Percentiles rank a stretch among this genome's conserved stretches.
These are phyloP conservation scores for Cystobasidium slooffiae DNA, from an alignment of 1,284 basidiomycete genomes.

Conservation along the genomic window DNA sequence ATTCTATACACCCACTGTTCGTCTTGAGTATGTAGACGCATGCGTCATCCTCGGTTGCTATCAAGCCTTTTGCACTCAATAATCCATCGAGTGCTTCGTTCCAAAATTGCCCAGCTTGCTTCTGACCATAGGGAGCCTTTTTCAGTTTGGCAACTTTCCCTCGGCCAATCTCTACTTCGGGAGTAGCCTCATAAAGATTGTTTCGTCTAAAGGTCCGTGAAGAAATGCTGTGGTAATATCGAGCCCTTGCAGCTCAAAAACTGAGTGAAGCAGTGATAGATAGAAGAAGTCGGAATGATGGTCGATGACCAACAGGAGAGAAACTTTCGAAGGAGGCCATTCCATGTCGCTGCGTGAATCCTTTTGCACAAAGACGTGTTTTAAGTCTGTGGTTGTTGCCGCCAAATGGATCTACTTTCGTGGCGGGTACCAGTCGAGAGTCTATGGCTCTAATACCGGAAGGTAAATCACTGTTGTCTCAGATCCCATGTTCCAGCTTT, in stretches of 20 bases:
- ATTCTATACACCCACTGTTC: no score
- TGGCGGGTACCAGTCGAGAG: constrained; percentile 34
- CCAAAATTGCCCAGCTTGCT: no score
- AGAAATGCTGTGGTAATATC: constrained; percentile 45
- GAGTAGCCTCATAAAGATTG: constrained; percentile 10
- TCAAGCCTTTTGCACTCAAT: no score
- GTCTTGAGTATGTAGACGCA: no score
- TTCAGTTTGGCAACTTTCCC: constrained; percentile 3
- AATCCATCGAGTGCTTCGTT: no score
- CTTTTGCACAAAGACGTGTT: constrained; percentile 52
- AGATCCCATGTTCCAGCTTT: constrained; percentile 22
- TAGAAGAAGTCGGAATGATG: constrained; percentile 56
- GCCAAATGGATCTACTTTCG: constrained; percentile 45
- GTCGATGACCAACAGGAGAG: constrained; percentile 59
- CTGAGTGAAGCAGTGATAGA: constrained; percentile 15
- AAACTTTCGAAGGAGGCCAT: constrained; percentile 60
- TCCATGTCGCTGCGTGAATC: constrained; percentile 56
- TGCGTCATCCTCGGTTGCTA: no score
- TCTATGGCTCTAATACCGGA: constrained; percentile 19
- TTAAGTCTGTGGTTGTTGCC: constrained; percentile 54
- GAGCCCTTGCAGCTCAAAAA: constrained; percentile 7
- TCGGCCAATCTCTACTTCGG: constrained; percentile 5
- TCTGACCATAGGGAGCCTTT: no score
- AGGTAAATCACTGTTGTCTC: not conserved
- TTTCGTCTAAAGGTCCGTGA: constrained; percentile 34